Conservation (phyloP, 495 filamentous ascomycete genomes). For the Cryomyces minteri region DNA sequence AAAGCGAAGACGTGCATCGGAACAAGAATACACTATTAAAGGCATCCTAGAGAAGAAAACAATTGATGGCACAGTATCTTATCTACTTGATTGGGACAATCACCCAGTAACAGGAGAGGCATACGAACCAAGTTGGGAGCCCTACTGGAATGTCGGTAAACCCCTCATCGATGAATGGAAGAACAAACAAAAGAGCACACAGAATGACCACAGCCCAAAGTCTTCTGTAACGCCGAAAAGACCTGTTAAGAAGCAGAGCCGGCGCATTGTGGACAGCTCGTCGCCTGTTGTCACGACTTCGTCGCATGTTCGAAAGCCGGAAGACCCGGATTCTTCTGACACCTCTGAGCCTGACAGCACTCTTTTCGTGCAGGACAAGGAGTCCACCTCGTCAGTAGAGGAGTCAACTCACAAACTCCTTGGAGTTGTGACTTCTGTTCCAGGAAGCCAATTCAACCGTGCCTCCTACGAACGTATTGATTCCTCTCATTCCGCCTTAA, state of each 20-base stretch:
- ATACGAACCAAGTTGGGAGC: conserved; percentile 12
- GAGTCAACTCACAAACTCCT: background rate
- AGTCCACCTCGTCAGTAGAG: background rate
- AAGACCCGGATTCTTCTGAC: background rate
- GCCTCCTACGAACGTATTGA: too few relatives aligned
- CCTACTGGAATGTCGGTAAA: conserved; percentile 7
- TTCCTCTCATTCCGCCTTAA: too few relatives aligned
- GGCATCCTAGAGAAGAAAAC: conserved; percentile 7
- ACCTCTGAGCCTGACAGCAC: background rate
- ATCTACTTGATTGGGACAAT: conserved; percentile 13
- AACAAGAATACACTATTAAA: background rate
- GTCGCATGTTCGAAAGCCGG: background rate
- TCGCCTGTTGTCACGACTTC: background rate
- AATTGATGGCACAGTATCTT: background rate
- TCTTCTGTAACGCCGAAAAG: background rate
- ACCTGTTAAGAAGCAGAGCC: background rate
- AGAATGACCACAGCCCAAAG: background rate
- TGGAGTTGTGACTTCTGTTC: background rate
- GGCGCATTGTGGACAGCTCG: conserved; percentile 8
- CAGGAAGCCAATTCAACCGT: too few relatives aligned
- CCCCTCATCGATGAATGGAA: conserved; percentile 7
- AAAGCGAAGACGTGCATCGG: background rate
- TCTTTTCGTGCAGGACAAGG: background rate
- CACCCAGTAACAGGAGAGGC: conserved; percentile 6
- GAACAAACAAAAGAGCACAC: background rate